A percentile compares a stretch with the other conserved stretches of the same genome.
phyloP scores from a whole-genome alignment of 2,329 filamentous ascomycete species.

The Aspergillus luchuensis region DNA sequence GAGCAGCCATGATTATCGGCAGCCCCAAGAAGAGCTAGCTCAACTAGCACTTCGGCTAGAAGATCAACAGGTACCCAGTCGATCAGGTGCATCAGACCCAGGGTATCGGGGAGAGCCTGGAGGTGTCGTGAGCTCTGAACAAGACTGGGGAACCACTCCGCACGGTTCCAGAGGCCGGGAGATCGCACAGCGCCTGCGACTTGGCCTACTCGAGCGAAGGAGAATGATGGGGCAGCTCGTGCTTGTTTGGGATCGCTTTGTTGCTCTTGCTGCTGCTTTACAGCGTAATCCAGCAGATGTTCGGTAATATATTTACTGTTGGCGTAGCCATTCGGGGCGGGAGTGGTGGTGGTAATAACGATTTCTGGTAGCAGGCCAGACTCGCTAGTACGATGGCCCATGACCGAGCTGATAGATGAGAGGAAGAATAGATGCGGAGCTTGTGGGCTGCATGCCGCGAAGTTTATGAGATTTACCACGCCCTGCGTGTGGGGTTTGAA shows the following conservation, averaged over 20 bases:
- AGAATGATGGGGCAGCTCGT: background rate
- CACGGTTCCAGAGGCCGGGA: conserved; percentile 9
- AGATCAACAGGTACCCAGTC: conserved; percentile 3
- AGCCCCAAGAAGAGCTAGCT: background rate
- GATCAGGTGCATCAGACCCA: too few species aligned
- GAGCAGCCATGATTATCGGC: background rate
- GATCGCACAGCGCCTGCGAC: conserved; percentile 24
- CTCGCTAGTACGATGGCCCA: background rate
- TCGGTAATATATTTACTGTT: conserved; percentile 33
- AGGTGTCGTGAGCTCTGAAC: conserved; percentile 12
- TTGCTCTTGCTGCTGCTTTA: background rate
- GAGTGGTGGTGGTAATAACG: background rate
- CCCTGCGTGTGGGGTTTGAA: conserved; percentile 51
- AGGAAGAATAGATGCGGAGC: background rate
- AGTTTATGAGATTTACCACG: conserved; percentile 42
- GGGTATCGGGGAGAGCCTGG: conserved; percentile 4
- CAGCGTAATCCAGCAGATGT: conserved; percentile 26
- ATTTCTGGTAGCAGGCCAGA: background rate
- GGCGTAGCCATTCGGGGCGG: conserved; percentile 25
- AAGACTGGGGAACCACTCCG: conserved; percentile 20
- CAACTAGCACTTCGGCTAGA: conserved; percentile 5
- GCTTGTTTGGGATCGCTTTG: fast-evolving
- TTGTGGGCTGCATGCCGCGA: conserved; percentile 10
- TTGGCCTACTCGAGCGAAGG: conserved; percentile 30
- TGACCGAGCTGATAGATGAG: conserved; percentile 5